These are phyloP conservation scores for Globisporangium polare DNA, from an alignment of 352 stramenopile species.

Conservation along the genomic window DNA sequence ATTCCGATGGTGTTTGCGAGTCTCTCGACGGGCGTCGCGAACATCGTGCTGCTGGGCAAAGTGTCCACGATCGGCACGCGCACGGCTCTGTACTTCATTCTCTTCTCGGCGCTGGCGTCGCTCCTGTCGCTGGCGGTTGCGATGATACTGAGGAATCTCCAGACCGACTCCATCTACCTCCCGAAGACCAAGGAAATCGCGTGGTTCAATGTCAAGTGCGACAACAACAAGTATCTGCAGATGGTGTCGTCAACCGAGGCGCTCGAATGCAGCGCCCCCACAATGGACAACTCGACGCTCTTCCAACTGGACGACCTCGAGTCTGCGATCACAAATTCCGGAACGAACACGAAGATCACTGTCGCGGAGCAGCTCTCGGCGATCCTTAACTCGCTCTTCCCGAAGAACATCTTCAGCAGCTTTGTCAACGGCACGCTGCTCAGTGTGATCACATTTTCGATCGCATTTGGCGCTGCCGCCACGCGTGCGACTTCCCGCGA, in stretches of 20 bases:
- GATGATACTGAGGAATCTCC: conserved; percentile 37
- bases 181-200: not conserved
- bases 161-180: conserved; percentile 12
- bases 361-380: conserved; percentile 49
- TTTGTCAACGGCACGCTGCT: conserved; percentile 51
- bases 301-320: conserved; percentile 49
- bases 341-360: conserved; percentile 29
- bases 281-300: conserved; percentile 21
- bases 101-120: conserved; percentile 31
- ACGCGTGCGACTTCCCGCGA: conserved; percentile 47
- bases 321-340: conserved; percentile 14
- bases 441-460: conserved; percentile 61
- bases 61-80: conserved; percentile 51
- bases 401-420: conserved; percentile 51
- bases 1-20: conserved; percentile 69
- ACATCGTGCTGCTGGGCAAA: conserved; percentile 66
- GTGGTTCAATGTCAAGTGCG: conserved; percentile 32
- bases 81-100: conserved; percentile 46
- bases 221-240: conserved; percentile 32
- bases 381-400: conserved; percentile 52
- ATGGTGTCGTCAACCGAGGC: conserved; percentile 20
- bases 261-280: conserved; percentile 21
- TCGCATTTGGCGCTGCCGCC: conserved; percentile 54
- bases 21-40: conserved; percentile 50
- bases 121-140: conserved; percentile 35